Conservation (phyloP, 164 flowering plant species). For the Macadamia integrifolia region DNA sequence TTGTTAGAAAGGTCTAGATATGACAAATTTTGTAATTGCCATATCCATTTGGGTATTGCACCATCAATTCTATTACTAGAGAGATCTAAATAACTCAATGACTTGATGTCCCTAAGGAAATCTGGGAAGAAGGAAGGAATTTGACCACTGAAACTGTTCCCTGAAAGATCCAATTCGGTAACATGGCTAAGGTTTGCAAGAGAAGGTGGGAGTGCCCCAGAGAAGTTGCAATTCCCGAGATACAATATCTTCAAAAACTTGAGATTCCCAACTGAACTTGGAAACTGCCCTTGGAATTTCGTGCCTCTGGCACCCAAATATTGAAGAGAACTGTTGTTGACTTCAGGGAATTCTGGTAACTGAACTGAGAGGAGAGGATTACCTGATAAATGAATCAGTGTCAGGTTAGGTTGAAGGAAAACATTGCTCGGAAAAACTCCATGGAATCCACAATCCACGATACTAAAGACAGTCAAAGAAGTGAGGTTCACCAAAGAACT, state of each 20-base stretch:
- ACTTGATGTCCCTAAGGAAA: too few relatives aligned
- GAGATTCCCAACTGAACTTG: neutral
- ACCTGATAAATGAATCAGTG: neutral
- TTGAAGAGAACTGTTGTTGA: neutral
- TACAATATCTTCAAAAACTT: neutral
- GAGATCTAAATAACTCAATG: too few relatives aligned
- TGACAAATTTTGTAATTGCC: too few relatives aligned
- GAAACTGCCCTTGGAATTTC: neutral
- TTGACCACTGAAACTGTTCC: too few relatives aligned
- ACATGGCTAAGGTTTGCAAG: conserved; percentile 10
- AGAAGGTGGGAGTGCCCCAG: neutral
- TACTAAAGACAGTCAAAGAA: conserved; percentile 5
- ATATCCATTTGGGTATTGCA: too few relatives aligned
- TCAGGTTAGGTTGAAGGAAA: neutral
- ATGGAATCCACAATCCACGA: neutral
- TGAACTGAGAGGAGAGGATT: neutral
- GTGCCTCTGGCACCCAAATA: neutral
- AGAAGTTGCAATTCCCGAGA: neutral
- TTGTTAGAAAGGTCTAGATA: too few relatives aligned
- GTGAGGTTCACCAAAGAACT: neutral
- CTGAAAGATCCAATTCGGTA: neutral
- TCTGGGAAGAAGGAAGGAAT: too few relatives aligned
- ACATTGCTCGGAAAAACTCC: conserved; percentile 4
- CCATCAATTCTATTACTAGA: too few relatives aligned
- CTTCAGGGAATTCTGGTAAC: neutral